Conservation (phyloP, 169 alveolate genomes). For the Cryptosporidium sp. region DNA sequence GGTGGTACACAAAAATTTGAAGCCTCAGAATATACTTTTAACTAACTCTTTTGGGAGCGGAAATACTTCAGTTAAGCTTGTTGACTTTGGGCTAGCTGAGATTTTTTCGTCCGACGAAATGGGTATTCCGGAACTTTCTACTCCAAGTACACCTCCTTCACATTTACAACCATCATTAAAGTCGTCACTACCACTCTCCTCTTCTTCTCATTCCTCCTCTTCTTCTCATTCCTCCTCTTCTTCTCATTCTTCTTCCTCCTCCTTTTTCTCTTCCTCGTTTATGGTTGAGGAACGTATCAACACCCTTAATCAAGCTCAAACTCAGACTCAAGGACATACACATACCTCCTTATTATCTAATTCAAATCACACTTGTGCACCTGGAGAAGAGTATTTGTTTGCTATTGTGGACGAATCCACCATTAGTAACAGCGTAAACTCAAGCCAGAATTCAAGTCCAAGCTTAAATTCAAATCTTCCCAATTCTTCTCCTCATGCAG, state of each 20-base stretch:
- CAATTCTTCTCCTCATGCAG: too few species aligned
- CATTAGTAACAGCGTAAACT: too few species aligned
- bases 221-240: neutral
- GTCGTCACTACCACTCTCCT: neutral
- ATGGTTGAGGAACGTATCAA: neutral
- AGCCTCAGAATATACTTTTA: conserved; percentile 73
- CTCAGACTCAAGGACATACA: neutral
- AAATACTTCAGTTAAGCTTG: conserved; percentile 82
- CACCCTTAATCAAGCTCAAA: neutral
- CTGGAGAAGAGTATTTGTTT: too few species aligned
- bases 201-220: neutral
- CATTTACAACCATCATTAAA: neutral
- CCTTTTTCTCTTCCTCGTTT: too few species aligned
- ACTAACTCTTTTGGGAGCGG: conserved; percentile 69
- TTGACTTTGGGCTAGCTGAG: conserved; percentile 89
- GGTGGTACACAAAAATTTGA: conserved; percentile 82
- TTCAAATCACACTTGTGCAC: too few species aligned
- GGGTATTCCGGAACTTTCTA: neutral
- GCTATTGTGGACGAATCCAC: too few species aligned
- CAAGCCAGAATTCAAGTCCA: too few species aligned
- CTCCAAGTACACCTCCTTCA: neutral
- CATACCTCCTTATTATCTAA: too few species aligned
- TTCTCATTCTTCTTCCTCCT: neutral
- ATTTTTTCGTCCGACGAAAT: conserved; percentile 7
- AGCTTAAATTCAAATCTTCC: too few species aligned